Conservation (phyloP, 2,329 filamentous ascomycete genomes). For the Teratosphaeria viscida region DNA sequence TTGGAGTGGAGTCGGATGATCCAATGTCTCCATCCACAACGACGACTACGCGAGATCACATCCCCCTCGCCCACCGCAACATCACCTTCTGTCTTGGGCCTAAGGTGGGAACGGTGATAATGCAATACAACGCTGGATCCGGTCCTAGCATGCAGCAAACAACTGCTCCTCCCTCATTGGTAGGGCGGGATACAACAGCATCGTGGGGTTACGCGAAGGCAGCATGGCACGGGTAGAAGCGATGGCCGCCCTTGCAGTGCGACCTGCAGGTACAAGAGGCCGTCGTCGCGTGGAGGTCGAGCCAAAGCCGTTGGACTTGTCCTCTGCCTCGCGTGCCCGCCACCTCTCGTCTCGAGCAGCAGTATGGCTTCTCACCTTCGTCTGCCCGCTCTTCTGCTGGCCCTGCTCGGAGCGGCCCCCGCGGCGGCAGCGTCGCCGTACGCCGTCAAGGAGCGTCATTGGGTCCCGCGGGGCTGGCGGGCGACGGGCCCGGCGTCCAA, state of each 20-base stretch:
- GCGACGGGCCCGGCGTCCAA: conserved; percentile 38
- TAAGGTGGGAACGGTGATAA: not conserved
- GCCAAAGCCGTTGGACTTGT: not conserved
- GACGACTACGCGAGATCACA: not conserved
- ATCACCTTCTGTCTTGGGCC: not conserved
- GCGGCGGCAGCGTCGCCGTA: conserved; percentile 31
- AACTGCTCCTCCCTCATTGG: not conserved
- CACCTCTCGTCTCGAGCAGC: not conserved
- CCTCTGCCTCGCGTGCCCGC: not conserved
- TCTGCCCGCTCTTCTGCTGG: not conserved
- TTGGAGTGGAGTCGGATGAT: not conserved
- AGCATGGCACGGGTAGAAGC: not conserved
- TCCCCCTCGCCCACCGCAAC: not conserved
- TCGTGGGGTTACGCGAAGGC: not conserved
- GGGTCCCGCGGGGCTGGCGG: conserved; percentile 43
- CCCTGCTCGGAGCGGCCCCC: conserved; percentile 3
- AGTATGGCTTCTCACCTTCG: not conserved
- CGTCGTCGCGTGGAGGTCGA: not conserved
- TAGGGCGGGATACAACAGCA: not conserved
- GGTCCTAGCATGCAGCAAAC: not conserved
- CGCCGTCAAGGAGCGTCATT: conserved; percentile 46
- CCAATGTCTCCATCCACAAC: not conserved
- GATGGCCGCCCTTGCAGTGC: not conserved
- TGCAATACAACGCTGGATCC: not conserved
- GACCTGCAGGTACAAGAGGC: not conserved